Evolutionary conservation across 2,329 filamentous ascomycete species (phyloP).

Genomic region (Rutstroemia sp.): DNA sequence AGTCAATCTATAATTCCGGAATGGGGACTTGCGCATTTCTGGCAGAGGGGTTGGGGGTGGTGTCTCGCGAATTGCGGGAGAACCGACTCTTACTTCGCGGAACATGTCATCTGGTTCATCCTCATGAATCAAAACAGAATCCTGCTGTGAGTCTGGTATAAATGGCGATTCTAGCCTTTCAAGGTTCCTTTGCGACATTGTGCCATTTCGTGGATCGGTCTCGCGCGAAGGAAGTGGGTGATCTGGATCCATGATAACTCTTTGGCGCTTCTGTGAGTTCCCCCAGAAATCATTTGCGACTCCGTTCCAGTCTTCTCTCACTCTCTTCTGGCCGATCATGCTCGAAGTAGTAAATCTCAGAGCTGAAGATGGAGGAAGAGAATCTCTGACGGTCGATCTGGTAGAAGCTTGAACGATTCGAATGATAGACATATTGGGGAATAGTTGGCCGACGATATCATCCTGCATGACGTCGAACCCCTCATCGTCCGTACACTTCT

Average conservation of each 20-base stretch:
- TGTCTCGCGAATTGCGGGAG: conserved; percentile 18
- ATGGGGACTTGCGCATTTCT: neutral
- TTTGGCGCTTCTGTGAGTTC: conserved; percentile 25
- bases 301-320: conserved; percentile 14
- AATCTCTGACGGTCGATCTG: conserved; percentile 23
- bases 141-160: conserved; percentile 25
- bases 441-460: conserved; percentile 25
- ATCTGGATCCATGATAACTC: conserved; percentile 23
- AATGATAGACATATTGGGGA: conserved; percentile 21
- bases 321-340: conserved; percentile 18
- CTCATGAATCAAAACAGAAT: conserved; percentile 9
- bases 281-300: conserved; percentile 11
- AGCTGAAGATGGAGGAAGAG: conserved; percentile 27
- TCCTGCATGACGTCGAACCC: conserved; percentile 27
- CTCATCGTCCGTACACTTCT: conserved; percentile 29
- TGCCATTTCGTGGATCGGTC: conserved; percentile 10
- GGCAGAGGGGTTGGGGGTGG: conserved; percentile 16
- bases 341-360: conserved; percentile 23
- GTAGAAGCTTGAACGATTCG: conserved; percentile 25
- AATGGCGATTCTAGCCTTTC: conserved; percentile 7
- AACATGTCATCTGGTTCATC: conserved; percentile 5
- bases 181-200: neutral
- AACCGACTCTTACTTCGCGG: conserved; percentile 20
- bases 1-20: conserved; percentile 13
- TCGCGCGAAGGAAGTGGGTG: conserved; percentile 27